Percentiles rank a stretch among this genome's conserved stretches.
Evolutionary conservation across 176 grass and related monocot genomes (phyloP).

Genomic region (Aegilops umbellulata): DNA sequence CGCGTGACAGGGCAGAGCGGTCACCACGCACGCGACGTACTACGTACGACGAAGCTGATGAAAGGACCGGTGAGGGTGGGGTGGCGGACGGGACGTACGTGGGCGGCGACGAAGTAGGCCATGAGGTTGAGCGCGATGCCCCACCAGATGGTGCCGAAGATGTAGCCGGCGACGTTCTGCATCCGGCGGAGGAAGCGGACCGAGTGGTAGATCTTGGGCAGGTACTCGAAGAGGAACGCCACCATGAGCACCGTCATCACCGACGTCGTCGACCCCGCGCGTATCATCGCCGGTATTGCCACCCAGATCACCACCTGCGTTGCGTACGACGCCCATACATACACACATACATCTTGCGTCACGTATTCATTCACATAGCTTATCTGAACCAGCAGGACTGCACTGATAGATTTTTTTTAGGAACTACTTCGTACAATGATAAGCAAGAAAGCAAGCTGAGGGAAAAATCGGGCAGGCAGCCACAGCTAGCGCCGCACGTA

Average conservation of each 20-base stretch:
- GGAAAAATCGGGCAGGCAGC: not conserved
- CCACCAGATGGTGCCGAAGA: slow-evolving; percentile 93
- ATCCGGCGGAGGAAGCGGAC: slow-evolving; percentile 58
- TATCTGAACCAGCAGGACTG: not conserved
- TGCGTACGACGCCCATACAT: no score
- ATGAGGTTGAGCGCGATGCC: slow-evolving; percentile 85
- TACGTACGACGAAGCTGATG: not conserved
- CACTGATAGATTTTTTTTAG: not conserved
- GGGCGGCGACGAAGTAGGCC: slow-evolving; percentile 86
- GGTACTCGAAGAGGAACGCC: slow-evolving; percentile 72
- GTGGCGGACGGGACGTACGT: slow-evolving; percentile 43
- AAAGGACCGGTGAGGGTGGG: not conserved
- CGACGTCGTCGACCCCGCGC: slow-evolving; percentile 49
- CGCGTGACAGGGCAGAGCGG: not conserved
- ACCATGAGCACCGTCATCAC: slow-evolving; percentile 80
- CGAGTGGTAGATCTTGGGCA: slow-evolving; percentile 86
- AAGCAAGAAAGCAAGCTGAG: not conserved
- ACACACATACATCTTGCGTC: not conserved
- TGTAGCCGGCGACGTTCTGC: slow-evolving; percentile 55
- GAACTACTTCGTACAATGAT: no score
- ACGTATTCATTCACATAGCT: not conserved
- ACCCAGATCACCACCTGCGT: slow-evolving; percentile 72
- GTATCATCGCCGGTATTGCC: slow-evolving; percentile 64
- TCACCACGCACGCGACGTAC: not conserved
- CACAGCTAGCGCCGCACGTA: not conserved